A percentile compares a stretch with the other conserved stretches of the same genome.
These are phyloP conservation scores for Sporothrix euskadiensis DNA, from an alignment of 2,329 filamentous ascomycete species.

Conservation along the genomic window DNA sequence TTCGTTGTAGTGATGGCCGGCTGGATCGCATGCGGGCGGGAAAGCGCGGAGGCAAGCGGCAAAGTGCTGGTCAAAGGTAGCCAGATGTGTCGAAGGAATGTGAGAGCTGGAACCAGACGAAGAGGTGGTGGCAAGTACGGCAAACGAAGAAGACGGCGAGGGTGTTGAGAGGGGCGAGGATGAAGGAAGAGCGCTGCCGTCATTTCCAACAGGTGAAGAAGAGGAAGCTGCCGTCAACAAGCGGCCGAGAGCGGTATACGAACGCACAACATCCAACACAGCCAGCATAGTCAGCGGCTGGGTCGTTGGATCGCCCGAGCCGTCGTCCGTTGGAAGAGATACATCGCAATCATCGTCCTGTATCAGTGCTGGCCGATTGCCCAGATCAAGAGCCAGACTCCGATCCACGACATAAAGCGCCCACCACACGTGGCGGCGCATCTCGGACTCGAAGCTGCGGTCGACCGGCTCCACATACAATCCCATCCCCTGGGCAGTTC, in stretches of 20 bases:
- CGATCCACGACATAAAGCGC: constrained; percentile 87
- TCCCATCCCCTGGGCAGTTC: constrained; percentile 79
- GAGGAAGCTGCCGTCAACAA: constrained; percentile 45
- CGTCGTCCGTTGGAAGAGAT: constrained; percentile 79
- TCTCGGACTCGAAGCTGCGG: constrained; percentile 71
- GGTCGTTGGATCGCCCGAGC: constrained; percentile 45
- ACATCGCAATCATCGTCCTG: constrained; percentile 88
- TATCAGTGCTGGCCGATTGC: constrained; percentile 72
- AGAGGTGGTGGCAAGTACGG: not conserved
- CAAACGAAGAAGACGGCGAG: constrained; percentile 20
- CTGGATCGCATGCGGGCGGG: constrained; percentile 70
- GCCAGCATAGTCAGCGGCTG: constrained; percentile 66
- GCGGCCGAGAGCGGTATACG: constrained; percentile 71
- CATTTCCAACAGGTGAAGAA: not conserved
- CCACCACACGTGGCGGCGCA: constrained; percentile 91
- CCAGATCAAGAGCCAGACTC: constrained; percentile 75
- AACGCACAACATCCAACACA: constrained; percentile 77
- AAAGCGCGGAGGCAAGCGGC: constrained; percentile 72
- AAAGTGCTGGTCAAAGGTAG: constrained; percentile 82
- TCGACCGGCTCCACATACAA: constrained; percentile 68
- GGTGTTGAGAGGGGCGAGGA: constrained; percentile 25
- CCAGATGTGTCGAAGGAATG: constrained; percentile 66
- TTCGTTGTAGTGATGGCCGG: constrained; percentile 50
- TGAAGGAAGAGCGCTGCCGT: not conserved
- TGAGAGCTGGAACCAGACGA: constrained; percentile 37